Conservation (phyloP, 768 basidiomycete species). For the Tricholoma saponaceum region DNA sequence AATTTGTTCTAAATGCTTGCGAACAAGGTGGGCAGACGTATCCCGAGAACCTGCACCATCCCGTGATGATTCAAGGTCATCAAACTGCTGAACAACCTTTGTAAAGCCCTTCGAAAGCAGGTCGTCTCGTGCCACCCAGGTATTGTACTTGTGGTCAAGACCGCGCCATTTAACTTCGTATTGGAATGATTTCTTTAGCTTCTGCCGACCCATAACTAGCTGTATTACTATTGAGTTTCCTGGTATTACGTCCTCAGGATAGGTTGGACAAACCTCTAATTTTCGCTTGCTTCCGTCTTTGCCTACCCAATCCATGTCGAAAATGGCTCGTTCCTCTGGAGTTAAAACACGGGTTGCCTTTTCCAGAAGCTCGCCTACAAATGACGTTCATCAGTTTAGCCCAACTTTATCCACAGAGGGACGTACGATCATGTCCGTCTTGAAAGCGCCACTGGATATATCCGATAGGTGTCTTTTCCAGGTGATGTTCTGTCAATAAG, state of each 20-base stretch:
- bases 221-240: conserved; percentile 21
- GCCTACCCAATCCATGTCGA: conserved; percentile 87
- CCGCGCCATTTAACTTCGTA: conserved; percentile 91
- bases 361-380: conserved; percentile 78
- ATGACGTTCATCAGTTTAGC: not conserved
- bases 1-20: conserved; percentile 93
- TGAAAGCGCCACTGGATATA: conserved; percentile 99
- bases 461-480: conserved; percentile 94
- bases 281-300: conserved; percentile 89
- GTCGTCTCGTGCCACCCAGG: conserved; percentile 88
- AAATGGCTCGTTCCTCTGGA: conserved; percentile 72
- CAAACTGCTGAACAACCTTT: conserved; percentile 91
- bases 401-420: not conserved
- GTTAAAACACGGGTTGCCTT: conserved; percentile 89
- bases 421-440: conserved; percentile 92
- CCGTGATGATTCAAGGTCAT: conserved; percentile 92
- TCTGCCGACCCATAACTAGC: conserved; percentile 92
- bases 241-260: conserved; percentile 2
- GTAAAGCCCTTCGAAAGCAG: conserved; percentile 82
- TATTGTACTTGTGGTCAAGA: conserved; percentile 82
- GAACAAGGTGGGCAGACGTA: conserved; percentile 72
- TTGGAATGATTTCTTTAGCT: conserved; percentile 92
- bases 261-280: conserved; percentile 63
- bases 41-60: conserved; percentile 94
- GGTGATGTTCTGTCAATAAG: conserved; percentile 64